Percentiles rank a stretch among this genome's conserved stretches.
These are phyloP conservation scores for Colletotrichum kahawae DNA, from an alignment of 2,329 filamentous ascomycete species.

Conservation along the genomic window DNA sequence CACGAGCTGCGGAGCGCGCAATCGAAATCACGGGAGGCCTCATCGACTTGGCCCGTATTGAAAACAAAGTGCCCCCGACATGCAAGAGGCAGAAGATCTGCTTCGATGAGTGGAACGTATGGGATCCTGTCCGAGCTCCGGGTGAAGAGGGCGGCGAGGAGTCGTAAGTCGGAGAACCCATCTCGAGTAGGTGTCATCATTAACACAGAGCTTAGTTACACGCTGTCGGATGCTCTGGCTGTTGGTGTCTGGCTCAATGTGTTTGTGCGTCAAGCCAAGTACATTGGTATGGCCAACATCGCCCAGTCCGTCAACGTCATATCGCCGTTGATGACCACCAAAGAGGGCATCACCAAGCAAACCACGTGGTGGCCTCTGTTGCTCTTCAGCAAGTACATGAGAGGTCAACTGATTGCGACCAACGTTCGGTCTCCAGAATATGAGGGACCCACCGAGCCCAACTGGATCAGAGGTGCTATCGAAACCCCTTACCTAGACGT, in stretches of 20 bases:
- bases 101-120: conserved; percentile 88
- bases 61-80: conserved; percentile 64
- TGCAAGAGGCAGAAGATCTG: conserved; percentile 74
- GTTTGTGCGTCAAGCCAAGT: conserved; percentile 72
- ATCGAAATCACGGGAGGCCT: conserved; percentile 72
- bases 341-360: conserved; percentile 69
- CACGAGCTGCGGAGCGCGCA: conserved; percentile 72
- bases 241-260: conserved; percentile 79
- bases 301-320: conserved; percentile 82
- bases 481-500: conserved; percentile 76
- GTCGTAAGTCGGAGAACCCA: conserved; percentile 29
- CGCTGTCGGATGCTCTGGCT: conserved; percentile 76
- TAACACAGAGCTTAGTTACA: conserved; percentile 52
- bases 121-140: conserved; percentile 74
- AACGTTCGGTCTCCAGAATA: conserved; percentile 71
- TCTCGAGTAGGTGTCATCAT: not conserved
- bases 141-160: conserved; percentile 77
- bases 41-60: conserved; percentile 76
- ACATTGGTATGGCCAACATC: conserved; percentile 80
- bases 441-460: conserved; percentile 67
- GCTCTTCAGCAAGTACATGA: conserved; percentile 70
- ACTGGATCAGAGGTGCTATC: conserved; percentile 68
- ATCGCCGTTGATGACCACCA: conserved; percentile 74
- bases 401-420: conserved; percentile 69
- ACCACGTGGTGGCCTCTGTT: conserved; percentile 78